Base-by-base conservation (phyloP, 345 rosid genomes). In the Luvunga scandens region DNA sequence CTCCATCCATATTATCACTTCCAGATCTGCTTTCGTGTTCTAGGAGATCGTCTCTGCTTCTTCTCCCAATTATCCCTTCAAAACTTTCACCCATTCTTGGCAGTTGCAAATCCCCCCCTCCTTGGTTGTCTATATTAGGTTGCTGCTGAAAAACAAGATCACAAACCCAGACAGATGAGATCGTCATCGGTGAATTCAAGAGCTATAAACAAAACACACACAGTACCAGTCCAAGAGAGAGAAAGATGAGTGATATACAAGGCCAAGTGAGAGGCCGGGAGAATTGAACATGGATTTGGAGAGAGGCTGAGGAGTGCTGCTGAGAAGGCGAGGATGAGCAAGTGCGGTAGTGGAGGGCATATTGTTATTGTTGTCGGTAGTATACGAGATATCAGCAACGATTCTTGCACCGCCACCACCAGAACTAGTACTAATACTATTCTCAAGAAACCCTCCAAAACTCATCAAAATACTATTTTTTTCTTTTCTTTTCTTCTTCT, bases 21-120 rank as follows among this genome's bases (percentile, higher is more conserved):
- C 98, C 99, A 89, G 99, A 97, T 97, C 99, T 97, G 82, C 99
- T 86, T 65, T 87, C 92, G 59, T 89, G 90, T 64, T 89, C 91
- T 8, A 16, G 57, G 50, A 45, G 50, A 68, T 87, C 87, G 45
- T 89, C 91, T 69, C 91, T 75, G 75, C 86, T 87, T 77, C 92
- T 80, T 77, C 90, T 75, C 30, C 82, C 84, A 56, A 69, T 42
- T 30, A 60, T 60, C 1, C 69, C 56, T 77, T 87, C 90, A 64
- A 82, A 85, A 76, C 69, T 81, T 72, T 80, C 88, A 4, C 76
- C 83, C 83, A 85, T 73, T 73, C 78, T 79, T 6, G 70, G 72
- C 25, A 82, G 74, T 4, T 72, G 72, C 30, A 82, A 76, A 55
- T 88, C 89, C 22, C 22, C 22, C 22, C 21, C 57, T 5, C 83